Percentiles rank a stretch among this genome's conserved stretches.
phyloP scores from a whole-genome alignment of 768 basidiomycete species.

The Agaricus bisporus region DNA sequence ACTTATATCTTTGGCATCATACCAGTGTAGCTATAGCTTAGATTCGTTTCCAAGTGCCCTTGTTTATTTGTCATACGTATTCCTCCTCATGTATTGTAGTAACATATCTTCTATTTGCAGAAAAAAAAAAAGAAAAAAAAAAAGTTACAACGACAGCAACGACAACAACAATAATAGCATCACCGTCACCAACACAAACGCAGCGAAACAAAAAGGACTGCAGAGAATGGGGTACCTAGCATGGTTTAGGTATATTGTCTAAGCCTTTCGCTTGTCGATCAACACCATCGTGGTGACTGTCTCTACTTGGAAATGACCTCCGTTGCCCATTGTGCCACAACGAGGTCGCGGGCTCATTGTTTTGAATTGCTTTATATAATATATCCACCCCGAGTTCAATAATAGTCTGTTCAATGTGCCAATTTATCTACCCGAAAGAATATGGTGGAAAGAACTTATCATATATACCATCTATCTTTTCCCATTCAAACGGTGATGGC shows the following conservation, averaged over 20 bases:
- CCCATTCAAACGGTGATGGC: conserved; percentile 67
- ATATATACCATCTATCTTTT: conserved; percentile 70
- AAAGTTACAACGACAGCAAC: too few species aligned
- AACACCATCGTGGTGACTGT: not conserved
- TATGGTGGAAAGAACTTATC: conserved; percentile 66
- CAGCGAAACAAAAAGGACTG: too few species aligned
- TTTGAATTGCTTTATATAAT: not conserved
- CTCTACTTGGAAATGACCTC: not conserved
- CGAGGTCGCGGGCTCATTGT: not conserved
- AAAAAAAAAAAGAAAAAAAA: too few species aligned
- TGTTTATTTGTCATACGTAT: too few species aligned
- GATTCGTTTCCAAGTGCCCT: too few species aligned
- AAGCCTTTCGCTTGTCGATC: not conserved
- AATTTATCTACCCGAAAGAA: conserved; percentile 5
- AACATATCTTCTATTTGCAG: too few species aligned
- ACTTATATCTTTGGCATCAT: too few species aligned
- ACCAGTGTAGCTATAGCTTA: too few species aligned
- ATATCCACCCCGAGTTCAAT: not conserved
- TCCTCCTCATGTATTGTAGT: too few species aligned
- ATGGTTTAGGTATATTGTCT: not conserved
- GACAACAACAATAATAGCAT: too few species aligned
- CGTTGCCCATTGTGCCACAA: not conserved
- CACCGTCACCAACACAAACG: too few species aligned
- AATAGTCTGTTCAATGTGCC: not conserved
- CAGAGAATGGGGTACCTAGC: not conserved